Evolutionary conservation across 2,329 filamentous ascomycete species (phyloP).

Genomic region (Penicillium concentricum): DNA sequence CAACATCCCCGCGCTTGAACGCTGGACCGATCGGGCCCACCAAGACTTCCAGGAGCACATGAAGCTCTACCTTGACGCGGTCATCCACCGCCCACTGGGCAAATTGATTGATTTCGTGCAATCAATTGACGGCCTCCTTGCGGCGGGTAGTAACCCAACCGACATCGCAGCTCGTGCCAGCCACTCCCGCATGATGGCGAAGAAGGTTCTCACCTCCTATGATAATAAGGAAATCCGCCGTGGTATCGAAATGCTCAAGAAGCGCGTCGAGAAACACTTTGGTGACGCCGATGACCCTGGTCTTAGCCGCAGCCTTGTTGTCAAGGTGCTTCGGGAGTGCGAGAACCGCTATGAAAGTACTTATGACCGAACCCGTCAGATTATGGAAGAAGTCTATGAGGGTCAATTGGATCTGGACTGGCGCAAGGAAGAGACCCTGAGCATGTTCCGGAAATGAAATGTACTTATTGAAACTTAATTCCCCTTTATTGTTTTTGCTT

Average conservation of each 20-base stretch:
- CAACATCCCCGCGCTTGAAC: constrained; percentile 71
- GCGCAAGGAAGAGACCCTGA: constrained; percentile 46
- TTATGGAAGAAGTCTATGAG: constrained; percentile 48
- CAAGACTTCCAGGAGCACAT: constrained; percentile 84
- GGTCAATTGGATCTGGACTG: constrained; percentile 49
- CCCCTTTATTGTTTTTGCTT: constrained; percentile 6
- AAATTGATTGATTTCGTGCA: constrained; percentile 91
- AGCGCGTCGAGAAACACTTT: constrained; percentile 96
- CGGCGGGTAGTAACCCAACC: constrained; percentile 55
- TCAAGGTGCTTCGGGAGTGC: constrained; percentile 61
- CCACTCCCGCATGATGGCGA: constrained; percentile 78
- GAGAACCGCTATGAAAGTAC: constrained; percentile 56
- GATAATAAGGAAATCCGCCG: constrained; percentile 83
- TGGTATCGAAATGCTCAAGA: constrained; percentile 84
- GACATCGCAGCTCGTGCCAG: constrained; percentile 75
- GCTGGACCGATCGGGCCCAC: constrained; percentile 77
- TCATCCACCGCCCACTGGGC: constrained; percentile 84
- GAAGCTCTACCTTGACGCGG: constrained; percentile 78
- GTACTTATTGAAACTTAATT: constrained; percentile 1
- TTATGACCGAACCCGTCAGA: constrained; percentile 50
- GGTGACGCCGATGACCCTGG: constrained; percentile 78
- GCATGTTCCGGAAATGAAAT: constrained; percentile 43
- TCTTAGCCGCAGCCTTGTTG: constrained; percentile 59
- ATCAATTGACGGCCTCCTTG: constrained; percentile 72
- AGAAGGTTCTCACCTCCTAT: constrained; percentile 78